Evolutionary conservation across 2,329 filamentous ascomycete species (phyloP).

Genomic region (Pestalotiopsis sp.): DNA sequence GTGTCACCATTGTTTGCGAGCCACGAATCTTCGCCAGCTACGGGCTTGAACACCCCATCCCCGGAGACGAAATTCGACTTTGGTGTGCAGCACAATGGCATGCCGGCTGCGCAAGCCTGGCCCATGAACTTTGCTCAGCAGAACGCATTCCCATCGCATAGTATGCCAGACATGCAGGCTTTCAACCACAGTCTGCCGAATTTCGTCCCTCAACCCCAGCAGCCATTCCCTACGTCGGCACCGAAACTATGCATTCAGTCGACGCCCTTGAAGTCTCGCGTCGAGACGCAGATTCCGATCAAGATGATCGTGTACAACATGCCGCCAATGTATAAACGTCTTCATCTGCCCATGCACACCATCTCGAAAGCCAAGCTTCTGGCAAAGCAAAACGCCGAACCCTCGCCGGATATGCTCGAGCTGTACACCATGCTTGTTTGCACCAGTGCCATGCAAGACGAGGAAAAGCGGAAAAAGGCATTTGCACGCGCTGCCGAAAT

Average conservation of each 20-base stretch:
- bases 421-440: conserved; percentile 84
- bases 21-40: conserved; percentile 54
- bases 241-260: conserved; percentile 63
- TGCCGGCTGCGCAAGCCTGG: conserved; percentile 38
- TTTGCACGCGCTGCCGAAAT: conserved; percentile 59
- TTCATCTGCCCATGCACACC: conserved; percentile 86
- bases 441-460: conserved; percentile 85
- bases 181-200: conserved; percentile 14
- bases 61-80: conserved; percentile 44
- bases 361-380: conserved; percentile 94
- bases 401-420: conserved; percentile 75
- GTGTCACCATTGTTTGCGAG: conserved; percentile 57
- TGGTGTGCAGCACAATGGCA: conserved; percentile 30
- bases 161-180: neutral
- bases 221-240: conserved; percentile 17
- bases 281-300: conserved; percentile 95
- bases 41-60: conserved; percentile 52
- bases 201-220: conserved; percentile 18
- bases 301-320: conserved; percentile 77
- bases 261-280: conserved; percentile 81
- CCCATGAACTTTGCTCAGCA: conserved; percentile 20
- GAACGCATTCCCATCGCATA: conserved; percentile 15
- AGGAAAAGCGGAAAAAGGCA: conserved; percentile 67
- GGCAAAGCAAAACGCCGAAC: conserved; percentile 69
- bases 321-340: conserved; percentile 73